phyloP scores from a whole-genome alignment of 495 filamentous ascomycete species.

The Penicillium ochrochloron region DNA sequence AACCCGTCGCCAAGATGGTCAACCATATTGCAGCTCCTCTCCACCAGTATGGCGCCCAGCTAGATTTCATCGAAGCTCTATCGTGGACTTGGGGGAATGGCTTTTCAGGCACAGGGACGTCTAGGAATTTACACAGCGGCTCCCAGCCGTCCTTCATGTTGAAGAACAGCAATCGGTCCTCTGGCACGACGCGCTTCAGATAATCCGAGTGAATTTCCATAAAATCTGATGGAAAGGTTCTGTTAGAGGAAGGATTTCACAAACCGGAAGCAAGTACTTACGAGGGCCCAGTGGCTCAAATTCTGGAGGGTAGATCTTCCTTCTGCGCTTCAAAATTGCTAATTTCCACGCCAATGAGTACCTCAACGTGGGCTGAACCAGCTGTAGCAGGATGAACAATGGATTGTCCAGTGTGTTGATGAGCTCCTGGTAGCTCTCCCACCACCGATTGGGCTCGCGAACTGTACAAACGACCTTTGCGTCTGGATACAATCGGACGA shows the following conservation, averaged over 20 bases:
- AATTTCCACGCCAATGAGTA: constrained; percentile 5
- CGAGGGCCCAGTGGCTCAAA: constrained; percentile 8
- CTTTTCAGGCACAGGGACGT: not conserved
- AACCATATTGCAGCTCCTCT: constrained; percentile 8
- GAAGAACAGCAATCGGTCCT: constrained; percentile 6
- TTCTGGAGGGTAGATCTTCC: constrained; percentile 4
- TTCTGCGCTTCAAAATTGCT: constrained; percentile 2
- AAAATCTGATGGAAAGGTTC: not conserved
- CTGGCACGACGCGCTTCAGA: constrained; percentile 3
- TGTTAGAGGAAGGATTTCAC: not conserved
- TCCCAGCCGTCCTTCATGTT: constrained; percentile 8
- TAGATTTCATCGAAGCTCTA: constrained; percentile 6
- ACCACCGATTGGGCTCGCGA: constrained; percentile 5
- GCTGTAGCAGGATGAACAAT: not conserved
- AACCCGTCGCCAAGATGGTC: not conserved
- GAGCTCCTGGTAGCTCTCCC: constrained; percentile 8
- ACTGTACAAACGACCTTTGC: constrained; percentile 3
- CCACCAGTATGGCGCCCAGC: constrained; percentile 10
- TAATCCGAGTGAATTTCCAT: constrained; percentile 10
- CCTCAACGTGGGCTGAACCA: constrained; percentile 6
- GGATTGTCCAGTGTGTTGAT: constrained; percentile 11
- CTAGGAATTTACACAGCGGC: constrained; percentile 1
- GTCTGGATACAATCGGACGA: constrained; percentile 3
- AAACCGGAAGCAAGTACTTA: not conserved
- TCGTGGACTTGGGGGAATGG: constrained; percentile 8